Evolutionary conservation across 805 yeast species (phyloP), one percentile per base, ranked within the genome.

Genomic region (Nadsonia fulvescens): DNA sequence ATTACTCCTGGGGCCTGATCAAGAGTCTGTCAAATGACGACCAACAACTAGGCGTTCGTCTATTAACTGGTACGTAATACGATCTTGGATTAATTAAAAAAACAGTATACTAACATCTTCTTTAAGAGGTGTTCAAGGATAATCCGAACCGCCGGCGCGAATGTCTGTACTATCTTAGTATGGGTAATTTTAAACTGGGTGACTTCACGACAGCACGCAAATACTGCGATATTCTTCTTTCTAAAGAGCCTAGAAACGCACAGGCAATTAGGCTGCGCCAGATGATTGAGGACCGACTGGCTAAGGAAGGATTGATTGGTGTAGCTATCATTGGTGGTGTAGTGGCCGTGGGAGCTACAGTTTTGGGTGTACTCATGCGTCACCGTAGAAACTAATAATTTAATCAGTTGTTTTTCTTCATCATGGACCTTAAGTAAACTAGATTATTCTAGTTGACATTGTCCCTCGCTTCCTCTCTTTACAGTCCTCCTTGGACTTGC

Each of bases 1-100:
- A 91, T 50, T 78, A 77, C 40, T 92, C 95, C 1, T 89, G 99
- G 98, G 98, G 91, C 3, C 56, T 89, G 26, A 66, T 91, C 35
- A 83, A 81, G 47, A 70, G 92, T 2, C 44, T 49, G 26, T 58
- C 61, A 25, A 56, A 58, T 12, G 61, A 57, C 20, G 74, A 77
- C 34, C 91, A 78, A 43, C 61, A 74, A 38, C 59, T 73, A 26
- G 99, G 96, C 0, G 68, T 89, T 10, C 70, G 66, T 29, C 58
- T 86, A 15, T 56, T 89, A 32, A 65, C 46, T 10, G n/a, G n/a
- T n/a, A n/a, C n/a, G n/a, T n/a, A n/a, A n/a, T n/a, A n/a, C n/a
- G n/a, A n/a, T n/a, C 20, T n/a, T n/a, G n/a, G n/a, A n/a, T n/a
- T n/a, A n/a, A n/a, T n/a, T n/a, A n/a, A n/a, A n/a, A n/a, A n/a